Base-by-base conservation (phyloP, 352 stramenopile species). In the Globisporangium emineosum region DNA sequence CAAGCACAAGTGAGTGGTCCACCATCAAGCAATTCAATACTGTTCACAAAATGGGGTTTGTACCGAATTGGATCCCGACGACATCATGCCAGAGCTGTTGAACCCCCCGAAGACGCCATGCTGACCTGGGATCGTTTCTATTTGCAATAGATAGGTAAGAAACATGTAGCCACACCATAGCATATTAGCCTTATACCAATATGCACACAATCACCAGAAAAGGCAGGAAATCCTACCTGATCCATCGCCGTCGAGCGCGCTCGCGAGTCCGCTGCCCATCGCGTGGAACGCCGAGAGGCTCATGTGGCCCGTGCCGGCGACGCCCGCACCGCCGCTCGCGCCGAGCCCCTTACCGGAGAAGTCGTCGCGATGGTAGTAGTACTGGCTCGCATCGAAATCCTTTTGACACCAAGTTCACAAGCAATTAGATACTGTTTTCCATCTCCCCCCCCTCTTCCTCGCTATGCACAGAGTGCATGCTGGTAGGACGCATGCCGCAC, bases 321-420 rank as follows among this genome's bases (percentile, higher is more conserved):
- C 56, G 5, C 67, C 73, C 27, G 62, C 73, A 43, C 57, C 72
- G 6, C 50, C 49, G n/a, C 69, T 67, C 12, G 53, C 54, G 37
- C 69, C 64, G 19, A 75, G 56, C 0, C 55, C 70, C 57, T 90
- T 88, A 57, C 55, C 69, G 4, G 73, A 67, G 27, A 90, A 81
- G 15, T 94, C 86, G 66, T 93, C 82, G 10, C 86, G 86, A 43
- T 94, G 79, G 74, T 94, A 94, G 65, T 94, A 94, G 66, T 94
- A 94, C 62, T 93, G 86, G 65, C 83, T 93, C 53, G 86, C 86
- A 76, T 94, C 86, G 69, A 94, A 94, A 57, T 92, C 84, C 70
- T 94, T 72, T 72, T 52, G 8, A 1, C 15, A 23, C 9, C 55
- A 43, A 9, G 15, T 19, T 53, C 15, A n/a, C 30, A 21, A 3